Percentiles rank a stretch among this genome's conserved stretches.
Conservation (phyloP, 495 filamentous ascomycete species). For the Thozetella sp. region DNA sequence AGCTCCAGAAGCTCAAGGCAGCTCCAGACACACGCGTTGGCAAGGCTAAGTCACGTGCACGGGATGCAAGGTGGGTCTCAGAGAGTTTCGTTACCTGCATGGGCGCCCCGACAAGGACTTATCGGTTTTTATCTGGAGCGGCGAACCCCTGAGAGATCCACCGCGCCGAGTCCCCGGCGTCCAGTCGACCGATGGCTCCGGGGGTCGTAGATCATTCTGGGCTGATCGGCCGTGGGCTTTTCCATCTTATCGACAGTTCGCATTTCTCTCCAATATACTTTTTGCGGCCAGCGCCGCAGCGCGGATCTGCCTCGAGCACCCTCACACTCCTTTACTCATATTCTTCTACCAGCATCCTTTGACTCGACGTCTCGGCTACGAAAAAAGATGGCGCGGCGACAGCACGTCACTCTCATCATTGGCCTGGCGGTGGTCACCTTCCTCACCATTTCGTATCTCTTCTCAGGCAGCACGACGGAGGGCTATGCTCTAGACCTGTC, state of each 20-base stretch:
- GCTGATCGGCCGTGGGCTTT: background rate
- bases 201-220: background rate
- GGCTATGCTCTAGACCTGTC: slow-evolving; percentile 8
- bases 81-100: background rate
- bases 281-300: slow-evolving; percentile 6
- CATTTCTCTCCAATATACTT: background rate
- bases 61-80: background rate
- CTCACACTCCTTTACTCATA: slow-evolving; percentile 15
- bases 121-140: background rate
- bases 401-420: slow-evolving; percentile 38
- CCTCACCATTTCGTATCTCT: slow-evolving; percentile 36
- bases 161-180: background rate
- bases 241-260: background rate
- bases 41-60: background rate
- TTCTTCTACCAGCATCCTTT: background rate
- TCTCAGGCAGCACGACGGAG: slow-evolving; percentile 17
- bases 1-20: slow-evolving; percentile 46
- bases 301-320: slow-evolving; percentile 13
- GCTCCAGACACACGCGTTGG: slow-evolving; percentile 39
- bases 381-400: slow-evolving; percentile 42
- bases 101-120: slow-evolving; percentile 1
- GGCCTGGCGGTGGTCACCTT: slow-evolving; percentile 32
- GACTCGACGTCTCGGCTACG: no score
- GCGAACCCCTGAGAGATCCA: background rate
- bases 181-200: background rate